Evolutionary conservation across 2,329 filamentous ascomycete species (phyloP).

Genomic region (Claviceps cyperi): DNA sequence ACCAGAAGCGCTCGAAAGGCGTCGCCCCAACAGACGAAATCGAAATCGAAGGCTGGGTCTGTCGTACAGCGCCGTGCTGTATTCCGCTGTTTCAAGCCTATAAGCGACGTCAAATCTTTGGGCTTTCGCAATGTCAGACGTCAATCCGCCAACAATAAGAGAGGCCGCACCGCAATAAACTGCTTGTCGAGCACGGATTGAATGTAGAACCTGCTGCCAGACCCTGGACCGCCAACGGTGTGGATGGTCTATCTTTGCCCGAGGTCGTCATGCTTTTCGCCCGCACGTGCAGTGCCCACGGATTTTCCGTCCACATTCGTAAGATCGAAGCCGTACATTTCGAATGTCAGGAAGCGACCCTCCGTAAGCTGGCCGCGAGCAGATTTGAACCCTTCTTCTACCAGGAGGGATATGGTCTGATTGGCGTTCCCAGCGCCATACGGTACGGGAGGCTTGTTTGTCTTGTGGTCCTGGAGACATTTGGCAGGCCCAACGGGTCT

Average conservation of each 20-base stretch:
- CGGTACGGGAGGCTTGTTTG: constrained; percentile 5
- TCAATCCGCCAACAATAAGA: constrained; percentile 5
- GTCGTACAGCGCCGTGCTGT: constrained; percentile 1
- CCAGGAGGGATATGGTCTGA: constrained; percentile 69
- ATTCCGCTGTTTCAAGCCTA: background rate
- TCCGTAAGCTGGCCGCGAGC: constrained; percentile 37
- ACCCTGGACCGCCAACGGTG: constrained; percentile 15
- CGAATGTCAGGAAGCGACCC: constrained; percentile 37
- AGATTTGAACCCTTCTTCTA: constrained; percentile 37
- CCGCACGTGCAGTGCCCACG: constrained; percentile 4
- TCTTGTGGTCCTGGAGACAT: constrained; percentile 7
- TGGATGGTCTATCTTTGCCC: constrained; percentile 35
- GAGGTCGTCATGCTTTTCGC: constrained; percentile 20
- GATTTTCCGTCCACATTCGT: constrained; percentile 15
- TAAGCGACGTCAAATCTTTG: constrained; percentile 7
- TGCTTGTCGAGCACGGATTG: constrained; percentile 14
- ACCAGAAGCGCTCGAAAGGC: too few relatives aligned
- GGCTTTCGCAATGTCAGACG: constrained; percentile 2
- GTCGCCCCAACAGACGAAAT: too few relatives aligned
- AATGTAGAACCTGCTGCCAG: constrained; percentile 11
- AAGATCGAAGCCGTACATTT: constrained; percentile 26
- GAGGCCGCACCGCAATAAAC: constrained; percentile 34
- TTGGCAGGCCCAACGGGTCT: constrained; percentile 8
- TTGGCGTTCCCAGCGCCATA: constrained; percentile 36
- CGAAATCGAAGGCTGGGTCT: too few relatives aligned